These are phyloP conservation scores for Pyrrhoderma noxium DNA, from an alignment of 1,284 basidiomycete genomes.

Conservation along the genomic window DNA sequence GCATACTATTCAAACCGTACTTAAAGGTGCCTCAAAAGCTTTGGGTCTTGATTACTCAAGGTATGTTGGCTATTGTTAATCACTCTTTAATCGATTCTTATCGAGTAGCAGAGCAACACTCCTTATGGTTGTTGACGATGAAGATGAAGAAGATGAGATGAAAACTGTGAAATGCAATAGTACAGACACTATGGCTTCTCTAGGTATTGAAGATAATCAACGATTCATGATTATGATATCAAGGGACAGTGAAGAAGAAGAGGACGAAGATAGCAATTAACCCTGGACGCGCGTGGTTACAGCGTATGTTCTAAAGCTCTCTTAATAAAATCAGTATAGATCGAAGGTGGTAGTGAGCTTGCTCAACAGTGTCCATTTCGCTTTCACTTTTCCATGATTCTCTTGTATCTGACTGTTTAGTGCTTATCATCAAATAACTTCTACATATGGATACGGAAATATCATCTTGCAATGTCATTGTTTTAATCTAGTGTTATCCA, in stretches of 20 bases:
- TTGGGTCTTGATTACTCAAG: slow-evolving; percentile 13
- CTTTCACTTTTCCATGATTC: no score
- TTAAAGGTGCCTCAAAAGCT: slow-evolving; percentile 14
- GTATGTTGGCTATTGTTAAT: background rate
- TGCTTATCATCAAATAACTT: no score
- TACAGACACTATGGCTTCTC: slow-evolving; percentile 7
- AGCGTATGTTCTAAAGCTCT: no score
- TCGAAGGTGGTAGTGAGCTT: no score
- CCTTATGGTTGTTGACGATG: slow-evolving; percentile 7
- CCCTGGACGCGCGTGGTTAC: no score
- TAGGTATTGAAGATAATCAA: slow-evolving; percentile 6
- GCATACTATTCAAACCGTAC: slow-evolving; percentile 12
- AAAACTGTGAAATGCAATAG: slow-evolving; percentile 11
- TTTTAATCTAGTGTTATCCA: no score
- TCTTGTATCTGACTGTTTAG: no score
- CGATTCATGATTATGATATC: slow-evolving; percentile 6
- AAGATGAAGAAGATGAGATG: background rate
- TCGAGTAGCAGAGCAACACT: slow-evolving; percentile 3
- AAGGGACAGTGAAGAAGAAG: background rate
- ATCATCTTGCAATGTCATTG: no score
- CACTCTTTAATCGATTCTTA: background rate
- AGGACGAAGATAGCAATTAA: slow-evolving; percentile 1
- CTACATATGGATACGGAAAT: no score
- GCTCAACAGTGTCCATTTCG: no score
- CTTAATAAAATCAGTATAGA: no score